Evolutionary conservation across 1,284 basidiomycete genomes (phyloP).

Genomic region (Tilletiaria anomala): DNA sequence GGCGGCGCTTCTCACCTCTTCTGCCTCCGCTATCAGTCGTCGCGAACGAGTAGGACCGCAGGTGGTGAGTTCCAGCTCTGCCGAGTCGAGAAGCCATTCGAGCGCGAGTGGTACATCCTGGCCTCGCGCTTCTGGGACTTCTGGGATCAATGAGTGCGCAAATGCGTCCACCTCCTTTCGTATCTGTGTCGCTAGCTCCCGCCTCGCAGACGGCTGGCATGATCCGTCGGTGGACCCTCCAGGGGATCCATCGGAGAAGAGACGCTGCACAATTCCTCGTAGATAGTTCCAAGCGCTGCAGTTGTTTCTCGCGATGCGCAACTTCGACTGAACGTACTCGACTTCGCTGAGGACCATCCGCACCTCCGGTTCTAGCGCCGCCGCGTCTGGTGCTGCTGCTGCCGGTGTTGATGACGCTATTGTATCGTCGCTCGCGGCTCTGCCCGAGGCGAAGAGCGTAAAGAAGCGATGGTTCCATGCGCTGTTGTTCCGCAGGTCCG

Average conservation of each 20-base stretch:
- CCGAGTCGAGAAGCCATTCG: slow-evolving; percentile 25
- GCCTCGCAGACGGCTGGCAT: too few species aligned
- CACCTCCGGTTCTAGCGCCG: background rate
- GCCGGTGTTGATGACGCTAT: too few species aligned
- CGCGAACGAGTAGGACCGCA: too few species aligned
- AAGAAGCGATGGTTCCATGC: slow-evolving; percentile 98
- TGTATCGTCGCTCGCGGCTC: background rate
- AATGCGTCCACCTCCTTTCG: too few species aligned
- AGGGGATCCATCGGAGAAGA: background rate
- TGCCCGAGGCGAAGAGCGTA: slow-evolving; percentile 49
- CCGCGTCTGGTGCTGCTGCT: background rate
- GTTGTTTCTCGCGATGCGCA: slow-evolving; percentile 24
- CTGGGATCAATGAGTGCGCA: background rate
- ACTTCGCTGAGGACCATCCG: slow-evolving; percentile 52
- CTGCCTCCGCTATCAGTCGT: too few species aligned
- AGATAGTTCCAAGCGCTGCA: slow-evolving; percentile 31
- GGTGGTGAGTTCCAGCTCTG: too few species aligned
- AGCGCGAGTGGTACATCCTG: too few species aligned
- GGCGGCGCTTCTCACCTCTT: too few species aligned
- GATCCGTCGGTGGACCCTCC: background rate
- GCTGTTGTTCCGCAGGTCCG: slow-evolving; percentile 85
- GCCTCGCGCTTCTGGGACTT: too few species aligned
- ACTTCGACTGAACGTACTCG: slow-evolving; percentile 46
- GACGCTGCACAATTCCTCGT: slow-evolving; percentile 8
- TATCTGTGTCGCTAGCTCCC: too few species aligned